Evolutionary conservation across 345 rosid species (phyloP).

Genomic region (Erucastrum elatum): DNA sequence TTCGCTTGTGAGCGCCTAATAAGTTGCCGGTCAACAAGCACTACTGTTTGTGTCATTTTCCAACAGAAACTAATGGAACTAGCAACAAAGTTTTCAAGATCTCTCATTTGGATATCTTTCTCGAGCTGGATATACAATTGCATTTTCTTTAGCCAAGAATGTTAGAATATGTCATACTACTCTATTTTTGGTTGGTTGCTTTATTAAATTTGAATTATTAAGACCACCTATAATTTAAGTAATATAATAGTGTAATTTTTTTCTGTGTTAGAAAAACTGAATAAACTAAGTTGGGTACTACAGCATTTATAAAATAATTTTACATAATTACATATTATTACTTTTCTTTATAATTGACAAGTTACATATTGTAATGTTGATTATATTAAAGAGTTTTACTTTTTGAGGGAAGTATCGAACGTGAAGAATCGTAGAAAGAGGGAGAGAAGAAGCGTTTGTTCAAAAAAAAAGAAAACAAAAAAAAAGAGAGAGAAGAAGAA

Average conservation of each 20-base stretch:
- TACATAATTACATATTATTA: background rate
- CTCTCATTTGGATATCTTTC: background rate
- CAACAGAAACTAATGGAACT: background rate
- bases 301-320: background rate
- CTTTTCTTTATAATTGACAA: background rate
- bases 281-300: too few species aligned
- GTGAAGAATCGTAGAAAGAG: background rate
- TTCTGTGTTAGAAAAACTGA: background rate
- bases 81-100: background rate
- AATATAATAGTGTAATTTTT: too few species aligned
- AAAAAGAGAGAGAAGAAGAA: background rate
- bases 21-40: slow-evolving; percentile 19
- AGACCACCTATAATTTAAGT: background rate
- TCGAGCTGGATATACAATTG: background rate
- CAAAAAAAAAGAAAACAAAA: background rate
- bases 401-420: background rate
- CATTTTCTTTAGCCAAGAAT: background rate
- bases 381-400: too few species aligned
- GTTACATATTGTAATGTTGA: background rate
- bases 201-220: too few species aligned
- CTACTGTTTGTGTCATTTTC: background rate
- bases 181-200: background rate
- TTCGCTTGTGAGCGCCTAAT: slow-evolving; percentile 9
- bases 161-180: too few species aligned
- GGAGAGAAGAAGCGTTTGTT: background rate